Base-by-base conservation (phyloP, 768 basidiomycete genomes). In the Pisolithus tinctorius region DNA sequence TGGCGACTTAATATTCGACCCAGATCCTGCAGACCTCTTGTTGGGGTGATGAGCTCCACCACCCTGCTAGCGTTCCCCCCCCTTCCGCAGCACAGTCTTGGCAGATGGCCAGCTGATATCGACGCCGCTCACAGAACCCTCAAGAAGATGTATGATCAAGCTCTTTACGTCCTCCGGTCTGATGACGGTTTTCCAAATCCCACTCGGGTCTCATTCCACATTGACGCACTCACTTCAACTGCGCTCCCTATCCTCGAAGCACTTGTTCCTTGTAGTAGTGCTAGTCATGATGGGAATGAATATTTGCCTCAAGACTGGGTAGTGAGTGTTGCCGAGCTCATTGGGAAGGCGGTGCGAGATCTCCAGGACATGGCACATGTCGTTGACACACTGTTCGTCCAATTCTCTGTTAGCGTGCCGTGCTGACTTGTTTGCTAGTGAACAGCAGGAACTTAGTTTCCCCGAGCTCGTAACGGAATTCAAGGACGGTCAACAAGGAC, bases 141-240 rank as follows among this genome's bases (percentile, higher is more conserved):
- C 5, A 17, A 31, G 6, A 17, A 50, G 1, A 13, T 49, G 6
- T 66, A 53, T 27, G 13, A 46, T 2, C 46, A 55, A 29, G 58
- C 53, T 8, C 1, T 37, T 2, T 6, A 1, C 0, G 5, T 55
- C 9, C 47, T 65, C 36, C 38, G 9, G 8, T 50, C 52, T 17
- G 58, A 60, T 11, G 55, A 56, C 9, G 41, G 4, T n/a, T n/a
- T n/a, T n/a, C n/a, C n/a, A n/a, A n/a, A n/a, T n/a, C n/a, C n/a
- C n/a, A n/a, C n/a, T n/a, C 27, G 56, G 60, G n/a, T 56, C 49
- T 4, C 43, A 51, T 25, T 64, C 20, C 59, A 63, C 10, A 30
- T 50, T 27, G 58, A 64, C 26, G 37, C 56, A 40, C 9, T 57
- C 48, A 11, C 45, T 2, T 40, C 51, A n/a, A 6, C 53, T 47